These are phyloP conservation scores for Pichia sp. DNA, from an alignment of 1,139 yeast genomes.

Conservation along the genomic window DNA sequence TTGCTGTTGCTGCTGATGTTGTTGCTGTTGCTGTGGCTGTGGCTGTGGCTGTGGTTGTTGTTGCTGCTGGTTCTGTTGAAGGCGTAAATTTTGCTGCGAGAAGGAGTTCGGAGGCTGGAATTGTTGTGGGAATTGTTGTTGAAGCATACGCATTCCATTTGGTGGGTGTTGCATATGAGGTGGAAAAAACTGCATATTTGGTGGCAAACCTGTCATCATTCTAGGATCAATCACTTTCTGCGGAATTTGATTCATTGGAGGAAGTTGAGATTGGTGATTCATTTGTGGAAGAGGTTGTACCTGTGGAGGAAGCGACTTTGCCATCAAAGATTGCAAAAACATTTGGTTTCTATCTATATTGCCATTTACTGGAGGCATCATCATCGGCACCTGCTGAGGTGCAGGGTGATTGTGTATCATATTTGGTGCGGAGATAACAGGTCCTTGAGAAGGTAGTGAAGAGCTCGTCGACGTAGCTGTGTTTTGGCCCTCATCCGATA, in stretches of 20 bases:
- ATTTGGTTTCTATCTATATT: conserved; percentile 38
- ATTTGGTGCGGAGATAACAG: not conserved
- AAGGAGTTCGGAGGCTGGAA: not conserved
- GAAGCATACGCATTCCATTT: conserved; percentile 3
- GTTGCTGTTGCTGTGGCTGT: conserved; percentile 21
- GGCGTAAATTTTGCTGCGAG: not conserved
- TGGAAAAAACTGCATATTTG: conserved; percentile 4
- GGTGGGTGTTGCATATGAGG: conserved; percentile 6
- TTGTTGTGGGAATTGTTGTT: conserved; percentile 7
- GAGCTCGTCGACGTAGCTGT: conserved; percentile 2
- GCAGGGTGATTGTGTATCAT: not conserved
- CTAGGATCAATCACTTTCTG: conserved; percentile 12
- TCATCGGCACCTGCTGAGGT: conserved; percentile 1
- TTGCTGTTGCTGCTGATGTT: not conserved
- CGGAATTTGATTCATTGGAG: not conserved
- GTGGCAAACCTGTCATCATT: conserved; percentile 11
- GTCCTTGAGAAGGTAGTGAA: not conserved
- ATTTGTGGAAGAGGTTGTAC: conserved; percentile 2
- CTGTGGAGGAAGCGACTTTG: conserved; percentile 8
- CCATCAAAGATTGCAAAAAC: conserved; percentile 48
- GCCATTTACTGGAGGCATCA: not conserved
- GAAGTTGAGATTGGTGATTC: not conserved
- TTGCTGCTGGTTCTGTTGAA: conserved; percentile 20
- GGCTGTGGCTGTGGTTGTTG: conserved; percentile 19
- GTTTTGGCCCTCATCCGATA: conserved; percentile 13